phyloP scores from a whole-genome alignment of 1,139 yeast genomes.

The Candida sanyaensis region DNA sequence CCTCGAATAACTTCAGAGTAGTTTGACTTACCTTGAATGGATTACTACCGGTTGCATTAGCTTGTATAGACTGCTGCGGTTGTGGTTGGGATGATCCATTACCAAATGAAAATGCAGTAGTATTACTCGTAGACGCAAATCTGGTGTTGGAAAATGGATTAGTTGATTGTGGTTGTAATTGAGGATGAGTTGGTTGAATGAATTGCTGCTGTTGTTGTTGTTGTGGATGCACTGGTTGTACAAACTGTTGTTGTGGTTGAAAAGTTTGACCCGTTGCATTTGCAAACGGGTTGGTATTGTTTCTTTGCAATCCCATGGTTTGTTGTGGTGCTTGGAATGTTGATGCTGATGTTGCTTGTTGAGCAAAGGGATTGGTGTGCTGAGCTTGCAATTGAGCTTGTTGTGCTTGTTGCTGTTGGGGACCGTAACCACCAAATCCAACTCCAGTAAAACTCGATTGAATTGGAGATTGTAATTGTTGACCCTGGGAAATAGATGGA shows the following conservation, averaged over 20 bases:
- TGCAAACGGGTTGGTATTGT: constrained; percentile 47
- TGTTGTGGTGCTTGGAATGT: constrained; percentile 17
- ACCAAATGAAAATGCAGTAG: constrained; percentile 38
- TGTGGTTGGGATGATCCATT: constrained; percentile 16
- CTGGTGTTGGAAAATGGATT: constrained; percentile 55
- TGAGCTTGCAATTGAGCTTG: constrained; percentile 18
- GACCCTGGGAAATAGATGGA: constrained; percentile 17
- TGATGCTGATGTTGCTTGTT: constrained; percentile 12
- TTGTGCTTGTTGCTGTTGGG: constrained; percentile 20
- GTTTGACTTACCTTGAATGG: constrained; percentile 47
- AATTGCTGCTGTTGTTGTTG: constrained; percentile 11
- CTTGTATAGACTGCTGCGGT: constrained; percentile 21
- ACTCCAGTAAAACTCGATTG: constrained; percentile 49
- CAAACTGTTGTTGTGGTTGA: constrained; percentile 3
- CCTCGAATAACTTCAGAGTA: constrained; percentile 36
- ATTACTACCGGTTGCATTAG: constrained; percentile 42
- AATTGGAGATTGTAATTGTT: constrained; percentile 14
- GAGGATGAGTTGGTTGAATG: constrained; percentile 17
- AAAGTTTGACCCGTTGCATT: constrained; percentile 14
- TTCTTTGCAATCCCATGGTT: constrained; percentile 25
- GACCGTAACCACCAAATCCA: constrained; percentile 58
- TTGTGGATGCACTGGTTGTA: background rate
- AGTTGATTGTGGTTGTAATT: constrained; percentile 22
- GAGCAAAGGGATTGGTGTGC: constrained; percentile 30
- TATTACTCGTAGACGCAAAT: constrained; percentile 33